Conservation (phyloP, 1,284 basidiomycete genomes). For the Blastosporella zonata region DNA sequence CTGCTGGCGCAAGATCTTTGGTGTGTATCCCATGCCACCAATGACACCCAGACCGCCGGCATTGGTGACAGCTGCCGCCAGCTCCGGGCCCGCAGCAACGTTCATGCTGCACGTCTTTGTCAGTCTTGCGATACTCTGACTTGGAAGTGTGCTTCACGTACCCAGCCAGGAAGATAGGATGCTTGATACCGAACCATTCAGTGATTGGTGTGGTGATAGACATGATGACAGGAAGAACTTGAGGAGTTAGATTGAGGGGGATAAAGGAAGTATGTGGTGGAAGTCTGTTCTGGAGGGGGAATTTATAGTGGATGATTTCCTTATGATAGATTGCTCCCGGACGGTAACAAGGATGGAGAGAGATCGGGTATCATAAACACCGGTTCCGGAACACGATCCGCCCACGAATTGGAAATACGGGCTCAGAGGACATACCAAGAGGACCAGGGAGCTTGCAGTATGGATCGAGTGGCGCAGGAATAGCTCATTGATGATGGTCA, state of each 20-base stretch:
- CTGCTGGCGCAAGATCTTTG: conserved; percentile 69
- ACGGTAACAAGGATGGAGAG: background rate
- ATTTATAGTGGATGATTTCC: conserved; percentile 16
- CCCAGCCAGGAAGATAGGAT: conserved; percentile 87
- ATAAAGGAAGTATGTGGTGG: conserved; percentile 13
- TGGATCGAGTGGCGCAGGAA: background rate
- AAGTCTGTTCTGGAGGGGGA: conserved; percentile 1
- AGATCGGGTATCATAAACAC: conserved; percentile 11
- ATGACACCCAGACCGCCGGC: conserved; percentile 87
- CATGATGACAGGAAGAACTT: conserved; percentile 33
- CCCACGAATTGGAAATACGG: too few species aligned
- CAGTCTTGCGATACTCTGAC: background rate
- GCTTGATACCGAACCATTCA: conserved; percentile 81
- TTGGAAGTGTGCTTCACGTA: conserved; percentile 22
- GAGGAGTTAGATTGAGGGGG: background rate
- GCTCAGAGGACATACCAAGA: background rate
- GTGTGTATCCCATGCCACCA: conserved; percentile 81
- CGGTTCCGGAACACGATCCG: conserved; percentile 5
- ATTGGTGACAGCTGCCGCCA: conserved; percentile 85
- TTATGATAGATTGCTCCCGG: conserved; percentile 14
- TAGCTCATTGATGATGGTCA: background rate
- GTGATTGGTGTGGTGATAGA: conserved; percentile 77
- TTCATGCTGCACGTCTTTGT: conserved; percentile 62
- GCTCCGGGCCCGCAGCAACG: conserved; percentile 82
- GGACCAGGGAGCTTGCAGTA: background rate